Percentiles rank a stretch among this genome's conserved stretches.
Conservation (phyloP, 2,329 filamentous ascomycete genomes). For the Trichoderma guizhouense region DNA sequence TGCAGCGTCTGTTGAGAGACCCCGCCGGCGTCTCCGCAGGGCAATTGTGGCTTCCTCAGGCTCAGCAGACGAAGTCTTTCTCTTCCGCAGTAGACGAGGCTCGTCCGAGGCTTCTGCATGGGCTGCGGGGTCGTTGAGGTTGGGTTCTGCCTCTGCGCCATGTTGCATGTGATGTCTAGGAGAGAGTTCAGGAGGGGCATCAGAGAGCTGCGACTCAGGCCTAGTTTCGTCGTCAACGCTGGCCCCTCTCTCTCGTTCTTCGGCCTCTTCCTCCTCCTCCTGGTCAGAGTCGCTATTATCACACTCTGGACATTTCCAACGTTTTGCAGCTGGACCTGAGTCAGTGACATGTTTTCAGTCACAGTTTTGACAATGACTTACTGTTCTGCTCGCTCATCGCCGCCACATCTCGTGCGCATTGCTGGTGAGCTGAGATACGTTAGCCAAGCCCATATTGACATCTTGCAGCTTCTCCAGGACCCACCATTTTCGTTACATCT, state of each 20-base stretch:
- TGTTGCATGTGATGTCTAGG: slow-evolving; percentile 53
- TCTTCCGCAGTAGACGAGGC: slow-evolving; percentile 74
- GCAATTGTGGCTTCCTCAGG: slow-evolving; percentile 53
- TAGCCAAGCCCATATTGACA: slow-evolving; percentile 27
- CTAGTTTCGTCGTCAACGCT: slow-evolving; percentile 24
- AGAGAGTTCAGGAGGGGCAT: slow-evolving; percentile 58
- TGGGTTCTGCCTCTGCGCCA: slow-evolving; percentile 51
- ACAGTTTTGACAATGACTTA: slow-evolving; percentile 18
- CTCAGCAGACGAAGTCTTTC: slow-evolving; percentile 73
- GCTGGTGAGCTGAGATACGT: slow-evolving; percentile 71
- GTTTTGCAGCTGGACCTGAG: slow-evolving; percentile 36
- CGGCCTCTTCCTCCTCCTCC: slow-evolving; percentile 29
- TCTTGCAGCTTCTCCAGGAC: slow-evolving; percentile 29
- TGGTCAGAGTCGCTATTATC: slow-evolving; percentile 32
- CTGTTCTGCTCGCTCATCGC: slow-evolving; percentile 35
- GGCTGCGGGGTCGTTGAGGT: slow-evolving; percentile 70
- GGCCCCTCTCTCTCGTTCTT: slow-evolving; percentile 22
- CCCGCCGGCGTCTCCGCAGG: slow-evolving; percentile 53
- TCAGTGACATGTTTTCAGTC: slow-evolving; percentile 24
- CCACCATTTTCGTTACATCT: slow-evolving; percentile 80
- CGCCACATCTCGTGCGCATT: slow-evolving; percentile 73
- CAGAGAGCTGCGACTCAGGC: slow-evolving; percentile 29
- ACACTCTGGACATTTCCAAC: slow-evolving; percentile 54
- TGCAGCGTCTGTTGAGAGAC: slow-evolving; percentile 43
- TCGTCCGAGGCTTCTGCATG: slow-evolving; percentile 73